Evolutionary conservation across 495 filamentous ascomycete genomes (phyloP).

Genomic region (Podospora fimiseda): DNA sequence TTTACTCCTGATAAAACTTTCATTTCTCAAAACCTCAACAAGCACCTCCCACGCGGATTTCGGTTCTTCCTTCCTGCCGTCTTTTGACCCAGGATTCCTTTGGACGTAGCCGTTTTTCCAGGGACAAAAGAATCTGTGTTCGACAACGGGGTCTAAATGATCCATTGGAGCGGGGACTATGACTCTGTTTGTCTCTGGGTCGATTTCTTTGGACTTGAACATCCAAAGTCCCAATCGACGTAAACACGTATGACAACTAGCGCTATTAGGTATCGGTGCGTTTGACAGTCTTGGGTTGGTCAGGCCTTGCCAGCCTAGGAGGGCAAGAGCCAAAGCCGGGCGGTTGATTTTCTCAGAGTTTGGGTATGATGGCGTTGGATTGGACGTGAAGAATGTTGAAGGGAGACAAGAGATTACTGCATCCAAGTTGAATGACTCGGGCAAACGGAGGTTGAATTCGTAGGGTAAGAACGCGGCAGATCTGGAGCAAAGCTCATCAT

Average conservation of each 20-base stretch:
- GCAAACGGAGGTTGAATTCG: conserved; percentile 45
- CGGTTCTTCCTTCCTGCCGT: conserved; percentile 16
- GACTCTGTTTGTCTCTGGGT: conserved; percentile 38
- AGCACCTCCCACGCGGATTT: conserved; percentile 42
- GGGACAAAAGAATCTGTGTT: conserved; percentile 77
- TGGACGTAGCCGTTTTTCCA: conserved; percentile 64
- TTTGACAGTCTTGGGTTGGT: conserved; percentile 50
- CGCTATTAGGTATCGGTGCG: conserved; percentile 52
- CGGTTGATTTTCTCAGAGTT: conserved; percentile 43
- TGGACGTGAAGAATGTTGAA: conserved; percentile 37
- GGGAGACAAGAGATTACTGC: conserved; percentile 44
- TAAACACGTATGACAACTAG: conserved; percentile 76
- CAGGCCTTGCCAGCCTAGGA: conserved; percentile 81
- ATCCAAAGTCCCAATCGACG: conserved; percentile 90
- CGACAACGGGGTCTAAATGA: conserved; percentile 57
- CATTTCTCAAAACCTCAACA: conserved; percentile 38
- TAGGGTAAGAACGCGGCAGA: conserved; percentile 47
- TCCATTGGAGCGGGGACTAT: conserved; percentile 53
- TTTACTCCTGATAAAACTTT: conserved; percentile 33
- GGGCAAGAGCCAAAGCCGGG: conserved; percentile 64
- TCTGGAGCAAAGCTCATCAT: conserved; percentile 46
- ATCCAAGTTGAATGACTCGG: conserved; percentile 42
- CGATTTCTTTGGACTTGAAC: conserved; percentile 60
- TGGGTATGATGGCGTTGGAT: conserved; percentile 25
- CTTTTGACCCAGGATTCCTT: conserved; percentile 34